A percentile compares a stretch with the other conserved stretches of the same genome.
phyloP scores from a whole-genome alignment of 1,284 basidiomycete genomes.

The Melanopsichium pennsylvanicum region DNA sequence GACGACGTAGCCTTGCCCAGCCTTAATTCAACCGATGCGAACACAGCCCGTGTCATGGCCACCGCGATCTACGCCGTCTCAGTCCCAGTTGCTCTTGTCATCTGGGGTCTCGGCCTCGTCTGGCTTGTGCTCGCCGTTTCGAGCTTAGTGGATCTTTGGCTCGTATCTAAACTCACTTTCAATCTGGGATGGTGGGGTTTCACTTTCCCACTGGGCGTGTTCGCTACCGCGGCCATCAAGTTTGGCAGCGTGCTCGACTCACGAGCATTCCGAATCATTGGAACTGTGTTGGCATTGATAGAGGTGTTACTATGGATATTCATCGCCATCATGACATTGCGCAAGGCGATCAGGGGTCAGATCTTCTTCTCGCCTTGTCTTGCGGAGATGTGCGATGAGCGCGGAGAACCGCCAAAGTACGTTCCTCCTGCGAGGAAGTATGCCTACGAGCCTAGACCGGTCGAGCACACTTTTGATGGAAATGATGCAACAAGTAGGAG shows the following conservation, averaged over 20 bases:
- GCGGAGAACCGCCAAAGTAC: slow-evolving; percentile 36
- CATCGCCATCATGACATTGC: slow-evolving; percentile 30
- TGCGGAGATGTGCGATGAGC: slow-evolving; percentile 39
- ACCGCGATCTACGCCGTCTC: slow-evolving; percentile 43
- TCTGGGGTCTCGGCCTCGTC: slow-evolving; percentile 68
- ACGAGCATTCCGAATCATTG: slow-evolving; percentile 43
- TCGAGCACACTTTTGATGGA: slow-evolving; percentile 1
- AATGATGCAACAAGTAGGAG: background rate
- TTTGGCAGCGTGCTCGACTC: slow-evolving; percentile 50
- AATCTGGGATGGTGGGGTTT: slow-evolving; percentile 60
- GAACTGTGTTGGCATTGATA: slow-evolving; percentile 38
- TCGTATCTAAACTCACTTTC: slow-evolving; percentile 48
- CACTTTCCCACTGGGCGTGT: slow-evolving; percentile 57
- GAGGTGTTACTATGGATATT: slow-evolving; percentile 49
- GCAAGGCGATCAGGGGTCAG: slow-evolving; percentile 16
- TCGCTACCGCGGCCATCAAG: slow-evolving; percentile 43
- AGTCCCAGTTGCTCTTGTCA: slow-evolving; percentile 62
- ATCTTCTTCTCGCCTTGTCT: slow-evolving; percentile 54
- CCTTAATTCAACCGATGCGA: slow-evolving; percentile 6
- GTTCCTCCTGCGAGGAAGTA: slow-evolving; percentile 45
- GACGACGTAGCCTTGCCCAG: slow-evolving; percentile 18
- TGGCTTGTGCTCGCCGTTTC: slow-evolving; percentile 67
- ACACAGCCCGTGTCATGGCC: slow-evolving; percentile 44
- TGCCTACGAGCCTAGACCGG: slow-evolving; percentile 30
- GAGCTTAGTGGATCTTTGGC: slow-evolving; percentile 52